Percentiles rank a stretch among this genome's conserved stretches.
phyloP scores from a whole-genome alignment of 169 alveolate species.

The Eimeria necatrix region DNA sequence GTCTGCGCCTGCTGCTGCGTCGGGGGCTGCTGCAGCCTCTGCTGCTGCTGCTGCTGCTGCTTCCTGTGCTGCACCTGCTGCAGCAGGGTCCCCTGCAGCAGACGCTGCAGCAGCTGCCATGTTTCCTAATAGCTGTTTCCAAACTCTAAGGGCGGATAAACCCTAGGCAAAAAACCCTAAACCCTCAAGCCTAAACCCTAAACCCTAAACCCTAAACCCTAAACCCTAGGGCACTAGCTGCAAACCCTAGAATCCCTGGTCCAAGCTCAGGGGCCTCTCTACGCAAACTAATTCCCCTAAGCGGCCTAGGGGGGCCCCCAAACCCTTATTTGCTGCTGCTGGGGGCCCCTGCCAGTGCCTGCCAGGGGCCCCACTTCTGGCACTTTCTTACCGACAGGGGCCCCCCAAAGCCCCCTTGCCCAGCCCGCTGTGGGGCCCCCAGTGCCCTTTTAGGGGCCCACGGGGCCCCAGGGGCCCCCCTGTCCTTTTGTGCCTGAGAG shows the following conservation, averaged over 20 bases:
- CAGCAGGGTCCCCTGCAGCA: background rate
- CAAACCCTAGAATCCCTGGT: background rate
- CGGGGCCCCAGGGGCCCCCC: background rate
- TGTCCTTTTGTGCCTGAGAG: too few relatives aligned
- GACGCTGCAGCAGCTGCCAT: background rate
- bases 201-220: slow-evolving; percentile 1
- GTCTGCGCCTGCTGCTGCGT: background rate
- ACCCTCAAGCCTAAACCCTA: slow-evolving; percentile 7
- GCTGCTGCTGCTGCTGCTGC: background rate
- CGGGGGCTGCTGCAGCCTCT: background rate
- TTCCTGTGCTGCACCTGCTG: background rate
- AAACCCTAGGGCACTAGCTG: background rate
- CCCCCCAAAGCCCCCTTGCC: background rate
- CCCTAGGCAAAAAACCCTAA: too few relatives aligned
- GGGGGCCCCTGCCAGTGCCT: too few relatives aligned
- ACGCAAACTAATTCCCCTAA: too few relatives aligned
- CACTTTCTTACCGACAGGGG: background rate
- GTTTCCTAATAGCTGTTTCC: too few relatives aligned
- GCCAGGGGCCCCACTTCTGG: too few relatives aligned
- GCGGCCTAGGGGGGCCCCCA: too few relatives aligned
- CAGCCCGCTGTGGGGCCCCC: too few relatives aligned
- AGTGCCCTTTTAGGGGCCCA: too few relatives aligned
- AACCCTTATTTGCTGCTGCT: too few relatives aligned
- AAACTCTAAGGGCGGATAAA: background rate
- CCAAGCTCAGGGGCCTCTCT: too few relatives aligned